Base-by-base conservation (phyloP, 257 asterid genomes). In the Apocynum venetum region DNA sequence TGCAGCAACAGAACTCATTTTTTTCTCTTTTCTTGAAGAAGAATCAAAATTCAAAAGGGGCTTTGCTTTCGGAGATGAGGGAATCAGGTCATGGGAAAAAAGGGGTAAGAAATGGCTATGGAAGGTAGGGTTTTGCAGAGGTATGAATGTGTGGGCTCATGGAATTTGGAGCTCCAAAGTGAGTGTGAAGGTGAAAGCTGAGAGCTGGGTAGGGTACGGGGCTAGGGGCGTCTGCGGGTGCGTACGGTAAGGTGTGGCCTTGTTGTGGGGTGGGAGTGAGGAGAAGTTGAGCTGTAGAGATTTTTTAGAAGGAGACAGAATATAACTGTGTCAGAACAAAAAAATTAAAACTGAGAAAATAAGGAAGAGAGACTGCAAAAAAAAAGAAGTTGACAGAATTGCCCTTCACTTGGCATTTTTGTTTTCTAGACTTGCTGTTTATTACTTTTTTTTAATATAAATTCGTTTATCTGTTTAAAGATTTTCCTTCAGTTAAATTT, bases 1-100 rank as follows among this genome's bases (percentile, higher is more conserved):
- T 52, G 88, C 87, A 14, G 77, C 35, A 35, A 61, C 20, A 19
- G 86, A 85, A 80, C 78, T 86, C 86, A 84, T 84, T 68, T 35
- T 46, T 13, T 12, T 43, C 0, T 3, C 6, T 17, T 13, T 43
- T 2, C 31, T 55, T 8, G 10, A 20, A 40, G 63, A 35, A 14
- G 70, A 43, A 9, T 11, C 36, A 25, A 76, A 13, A 14, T 4
- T 19, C 47, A 13, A 12, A 31, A 25, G 4, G 46, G 46, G 61
- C 8, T 49, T 19, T 56, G 36, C 1, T 36, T 67, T 36, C 52
- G 43, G 35, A 40, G n/a, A 40, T 1, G 1, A 25, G 2, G 19
- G 14, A 12, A 3, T 13, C 25, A 66, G 59, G 12, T 66, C 56
- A 56, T 41, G 35, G 6, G 57, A 8, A 55, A 57, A 72, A 13